These are phyloP conservation scores for Cercospora sp. DNA, from an alignment of 2,329 filamentous ascomycete genomes.

Conservation along the genomic window DNA sequence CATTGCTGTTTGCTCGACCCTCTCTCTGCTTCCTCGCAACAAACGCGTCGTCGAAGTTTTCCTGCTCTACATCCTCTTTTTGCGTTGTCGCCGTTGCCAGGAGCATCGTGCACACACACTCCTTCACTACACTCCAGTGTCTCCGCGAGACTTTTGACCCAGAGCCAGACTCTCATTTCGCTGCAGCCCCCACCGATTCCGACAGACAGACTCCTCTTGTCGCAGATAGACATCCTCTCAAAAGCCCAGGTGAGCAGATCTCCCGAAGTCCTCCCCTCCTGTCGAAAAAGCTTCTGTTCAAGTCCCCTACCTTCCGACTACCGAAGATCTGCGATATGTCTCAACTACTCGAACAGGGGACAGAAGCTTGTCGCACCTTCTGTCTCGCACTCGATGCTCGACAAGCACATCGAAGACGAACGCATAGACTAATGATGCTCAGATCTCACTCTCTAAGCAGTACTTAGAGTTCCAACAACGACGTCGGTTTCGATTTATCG, in stretches of 20 bases:
- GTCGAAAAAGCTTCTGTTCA: neutral
- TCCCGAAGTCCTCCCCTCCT: neutral
- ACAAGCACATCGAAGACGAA: neutral
- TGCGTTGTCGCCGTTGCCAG: constrained; percentile 22
- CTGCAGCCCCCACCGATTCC: constrained; percentile 18
- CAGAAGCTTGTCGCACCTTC: neutral
- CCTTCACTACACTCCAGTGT: constrained; percentile 16
- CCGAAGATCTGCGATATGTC: constrained; percentile 6
- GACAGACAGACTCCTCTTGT: constrained; percentile 12
- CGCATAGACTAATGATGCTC: neutral
- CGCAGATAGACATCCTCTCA: constrained; percentile 14
- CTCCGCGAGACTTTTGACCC: constrained; percentile 26
- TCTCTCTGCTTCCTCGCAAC: constrained; percentile 8
- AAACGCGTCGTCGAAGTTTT: constrained; percentile 1
- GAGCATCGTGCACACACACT: constrained; percentile 30
- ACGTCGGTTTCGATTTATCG: constrained; percentile 12
- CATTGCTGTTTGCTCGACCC: neutral
- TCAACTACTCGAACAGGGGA: neutral
- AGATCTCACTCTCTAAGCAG: neutral
- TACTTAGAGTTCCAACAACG: neutral
- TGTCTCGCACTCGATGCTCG: constrained; percentile 4
- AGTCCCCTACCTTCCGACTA: constrained; percentile 3
- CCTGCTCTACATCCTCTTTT: neutral
- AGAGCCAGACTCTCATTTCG: constrained; percentile 29
- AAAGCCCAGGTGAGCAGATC: constrained; percentile 19